A percentile compares a stretch with the other conserved stretches of the same genome.
phyloP scores from a whole-genome alignment of 305 asterid genomes.

The Solanum hybrid region DNA sequence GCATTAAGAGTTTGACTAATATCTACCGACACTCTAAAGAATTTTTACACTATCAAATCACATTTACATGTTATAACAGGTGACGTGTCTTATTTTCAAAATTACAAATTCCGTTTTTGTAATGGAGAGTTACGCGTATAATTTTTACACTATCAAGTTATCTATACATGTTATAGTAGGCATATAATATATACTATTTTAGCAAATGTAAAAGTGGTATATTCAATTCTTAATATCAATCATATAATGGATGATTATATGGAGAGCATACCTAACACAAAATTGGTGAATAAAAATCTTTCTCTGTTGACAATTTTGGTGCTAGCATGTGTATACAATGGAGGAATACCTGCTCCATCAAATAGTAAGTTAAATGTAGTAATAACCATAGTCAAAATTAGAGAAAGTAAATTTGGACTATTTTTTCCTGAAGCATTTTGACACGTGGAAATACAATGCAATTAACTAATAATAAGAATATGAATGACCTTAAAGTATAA shows the following conservation, averaged over 20 bases:
- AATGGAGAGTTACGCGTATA: not conserved
- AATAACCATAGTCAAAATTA: not conserved
- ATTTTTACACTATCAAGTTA: not conserved
- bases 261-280: not conserved
- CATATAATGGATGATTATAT: not conserved
- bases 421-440: not conserved
- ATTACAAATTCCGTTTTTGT: not conserved
- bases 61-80: not conserved
- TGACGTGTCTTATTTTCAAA: not conserved
- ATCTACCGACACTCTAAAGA: not conserved
- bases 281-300: not conserved
- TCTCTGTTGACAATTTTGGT: not conserved
- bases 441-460: not conserved
- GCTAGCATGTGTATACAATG: not conserved
- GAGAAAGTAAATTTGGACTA: not conserved
- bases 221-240: not conserved
- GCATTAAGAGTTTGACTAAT: not conserved
- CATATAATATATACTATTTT: not conserved
- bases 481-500: not conserved
- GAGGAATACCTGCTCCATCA: not conserved
- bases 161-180: not conserved
- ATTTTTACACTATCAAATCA: not conserved
- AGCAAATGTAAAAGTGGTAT: not conserved
- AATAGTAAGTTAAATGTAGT: not conserved
- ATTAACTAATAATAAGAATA: not conserved